A percentile compares a stretch with the other conserved stretches of the same genome.
These are phyloP conservation scores for Viola odorata DNA, from an alignment of 345 rosid genomes.

Conservation along the genomic window DNA sequence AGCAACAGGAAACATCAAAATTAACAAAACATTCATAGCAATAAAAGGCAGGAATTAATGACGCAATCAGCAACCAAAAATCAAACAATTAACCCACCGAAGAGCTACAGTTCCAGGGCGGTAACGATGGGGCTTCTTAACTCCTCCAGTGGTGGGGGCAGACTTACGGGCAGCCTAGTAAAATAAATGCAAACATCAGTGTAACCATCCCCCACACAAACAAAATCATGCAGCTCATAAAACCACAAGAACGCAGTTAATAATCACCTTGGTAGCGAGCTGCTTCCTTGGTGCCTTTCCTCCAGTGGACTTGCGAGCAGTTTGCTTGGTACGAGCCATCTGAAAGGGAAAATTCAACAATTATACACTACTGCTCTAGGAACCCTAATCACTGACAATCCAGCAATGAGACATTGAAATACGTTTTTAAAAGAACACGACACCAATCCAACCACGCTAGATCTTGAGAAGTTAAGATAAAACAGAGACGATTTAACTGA, in stretches of 20 bases:
- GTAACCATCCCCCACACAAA: background rate
- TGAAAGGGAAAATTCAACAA: background rate
- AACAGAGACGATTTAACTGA: background rate
- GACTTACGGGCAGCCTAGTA: conserved; percentile 19
- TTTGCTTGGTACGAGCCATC: conserved; percentile 97
- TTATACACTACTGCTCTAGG: too few relatives aligned
- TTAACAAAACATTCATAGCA: background rate
- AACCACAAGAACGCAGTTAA: background rate
- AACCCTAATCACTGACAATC: too few relatives aligned
- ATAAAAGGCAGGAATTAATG: too few relatives aligned
- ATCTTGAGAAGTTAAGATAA: background rate
- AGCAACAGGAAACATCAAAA: background rate
- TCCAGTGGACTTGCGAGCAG: conserved; percentile 94
- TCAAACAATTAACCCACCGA: conserved; percentile 1
- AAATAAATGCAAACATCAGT: background rate
- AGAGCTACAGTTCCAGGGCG: conserved; percentile 24
- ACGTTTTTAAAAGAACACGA: too few relatives aligned
- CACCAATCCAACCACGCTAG: too few relatives aligned
- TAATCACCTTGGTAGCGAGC: conserved; percentile 73
- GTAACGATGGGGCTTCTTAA: conserved; percentile 18
- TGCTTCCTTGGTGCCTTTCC: conserved; percentile 98
- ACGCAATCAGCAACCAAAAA: background rate
- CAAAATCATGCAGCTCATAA: background rate
- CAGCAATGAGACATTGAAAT: too few relatives aligned
- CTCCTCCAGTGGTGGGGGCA: conserved; percentile 21